Evolutionary conservation across 768 basidiomycete species (phyloP).

Genomic region (Leccinum broughii): DNA sequence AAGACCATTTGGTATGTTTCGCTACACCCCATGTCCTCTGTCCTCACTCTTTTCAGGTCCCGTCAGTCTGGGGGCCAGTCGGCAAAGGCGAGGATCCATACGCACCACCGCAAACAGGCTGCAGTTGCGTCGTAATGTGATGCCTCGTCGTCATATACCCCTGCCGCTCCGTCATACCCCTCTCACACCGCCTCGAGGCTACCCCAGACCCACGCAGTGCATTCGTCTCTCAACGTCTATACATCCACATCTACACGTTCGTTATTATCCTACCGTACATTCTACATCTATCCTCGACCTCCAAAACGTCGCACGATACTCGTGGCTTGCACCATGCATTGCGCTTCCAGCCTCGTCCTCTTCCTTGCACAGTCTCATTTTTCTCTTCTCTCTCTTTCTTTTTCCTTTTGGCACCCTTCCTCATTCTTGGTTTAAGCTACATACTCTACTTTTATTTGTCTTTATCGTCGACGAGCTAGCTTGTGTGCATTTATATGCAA

Average conservation of each 20-base stretch:
- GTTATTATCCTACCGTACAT: conserved; percentile 30
- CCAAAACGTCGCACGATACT: conserved; percentile 31
- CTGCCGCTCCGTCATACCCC: conserved; percentile 34
- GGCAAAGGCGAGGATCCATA: conserved; percentile 92
- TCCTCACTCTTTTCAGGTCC: conserved; percentile 47
- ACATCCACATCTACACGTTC: conserved; percentile 26
- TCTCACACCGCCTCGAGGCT: conserved; percentile 8
- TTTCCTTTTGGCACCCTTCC: neutral
- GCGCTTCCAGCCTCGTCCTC: conserved; percentile 14
- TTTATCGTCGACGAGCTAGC: conserved; percentile 32
- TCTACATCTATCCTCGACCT: conserved; percentile 17
- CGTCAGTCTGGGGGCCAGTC: conserved; percentile 92
- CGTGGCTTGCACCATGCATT: conserved; percentile 29
- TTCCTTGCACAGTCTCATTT: conserved; percentile 6
- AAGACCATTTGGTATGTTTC: conserved; percentile 71
- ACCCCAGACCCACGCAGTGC: conserved; percentile 16
- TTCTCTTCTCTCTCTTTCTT: conserved; percentile 1
- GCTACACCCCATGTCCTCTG: conserved; percentile 28
- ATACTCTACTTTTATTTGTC: conserved; percentile 35
- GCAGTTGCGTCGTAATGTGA: conserved; percentile 75
- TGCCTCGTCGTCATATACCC: conserved; percentile 34
- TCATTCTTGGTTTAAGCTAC: conserved; percentile 27
- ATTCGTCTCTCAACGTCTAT: conserved; percentile 25
- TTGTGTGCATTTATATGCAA: conserved; percentile 26
- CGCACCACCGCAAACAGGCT: conserved; percentile 75